Conservation (phyloP, 768 basidiomycete genomes). For the Hygrocybe coccinea region DNA sequence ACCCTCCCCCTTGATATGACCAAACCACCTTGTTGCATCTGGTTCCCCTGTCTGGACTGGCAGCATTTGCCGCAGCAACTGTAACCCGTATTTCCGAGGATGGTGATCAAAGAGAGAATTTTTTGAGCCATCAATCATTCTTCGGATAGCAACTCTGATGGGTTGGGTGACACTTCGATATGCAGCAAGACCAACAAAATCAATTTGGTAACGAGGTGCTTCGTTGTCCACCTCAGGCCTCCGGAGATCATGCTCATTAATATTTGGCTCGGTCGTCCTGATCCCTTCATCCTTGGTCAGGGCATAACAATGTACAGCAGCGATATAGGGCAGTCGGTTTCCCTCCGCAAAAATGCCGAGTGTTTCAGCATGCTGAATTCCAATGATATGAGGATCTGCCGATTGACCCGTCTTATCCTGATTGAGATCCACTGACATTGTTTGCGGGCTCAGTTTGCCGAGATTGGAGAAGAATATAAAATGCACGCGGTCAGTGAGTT, state of each 20-base stretch:
- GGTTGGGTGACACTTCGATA: not conserved
- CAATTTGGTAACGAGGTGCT: conserved; percentile 2
- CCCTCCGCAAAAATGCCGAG: not conserved
- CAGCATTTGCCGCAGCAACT: not conserved
- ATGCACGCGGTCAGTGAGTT: conserved; percentile 9
- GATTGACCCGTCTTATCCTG: not conserved
- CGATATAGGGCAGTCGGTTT: conserved; percentile 14
- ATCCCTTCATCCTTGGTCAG: conserved; percentile 1
- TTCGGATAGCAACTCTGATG: not conserved
- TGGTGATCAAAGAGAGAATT: not conserved
- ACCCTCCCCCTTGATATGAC: not conserved
- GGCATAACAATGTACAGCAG: conserved; percentile 16
- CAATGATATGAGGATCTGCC: not conserved
- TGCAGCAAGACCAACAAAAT: not conserved
- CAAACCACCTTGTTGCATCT: not conserved
- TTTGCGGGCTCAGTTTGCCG: not conserved
- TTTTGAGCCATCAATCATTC: not conserved
- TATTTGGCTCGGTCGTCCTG: not conserved
- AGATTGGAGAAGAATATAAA: conserved; percentile 5
- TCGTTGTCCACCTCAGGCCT: not conserved
- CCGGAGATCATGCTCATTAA: not conserved
- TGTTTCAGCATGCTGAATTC: conserved; percentile 1
- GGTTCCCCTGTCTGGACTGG: not conserved
- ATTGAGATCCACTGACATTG: not conserved
- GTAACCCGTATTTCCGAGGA: not conserved